Evolutionary conservation across 257 asterid genomes (phyloP).

Genomic region (Ligustrum vulgare): DNA sequence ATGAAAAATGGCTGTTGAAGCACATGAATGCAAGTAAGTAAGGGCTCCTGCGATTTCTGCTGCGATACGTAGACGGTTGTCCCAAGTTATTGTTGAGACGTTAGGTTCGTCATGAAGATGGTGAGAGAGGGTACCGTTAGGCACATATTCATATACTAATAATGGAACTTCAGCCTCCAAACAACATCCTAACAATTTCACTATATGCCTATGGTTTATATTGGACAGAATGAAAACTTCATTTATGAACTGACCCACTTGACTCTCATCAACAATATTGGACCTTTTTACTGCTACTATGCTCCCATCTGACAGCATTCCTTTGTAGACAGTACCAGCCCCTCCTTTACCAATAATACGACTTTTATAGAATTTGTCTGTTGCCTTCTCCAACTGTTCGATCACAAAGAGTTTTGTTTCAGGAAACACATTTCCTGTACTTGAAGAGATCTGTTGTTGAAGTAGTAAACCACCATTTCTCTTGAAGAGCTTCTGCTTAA

Average conservation of each 20-base stretch:
- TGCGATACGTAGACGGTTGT: constrained; percentile 19
- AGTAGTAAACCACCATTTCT: constrained; percentile 21
- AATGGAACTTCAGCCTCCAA: constrained; percentile 1
- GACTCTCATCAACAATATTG: constrained; percentile 20
- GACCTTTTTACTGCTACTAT: constrained; percentile 26
- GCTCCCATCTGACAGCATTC: background rate
- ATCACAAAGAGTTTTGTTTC: constrained; percentile 6
- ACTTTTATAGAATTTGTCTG: background rate
- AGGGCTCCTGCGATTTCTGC: constrained; percentile 26
- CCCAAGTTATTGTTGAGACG: background rate
- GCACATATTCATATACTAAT: background rate
- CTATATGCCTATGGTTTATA: constrained; percentile 12
- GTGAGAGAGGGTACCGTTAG: constrained; percentile 3
- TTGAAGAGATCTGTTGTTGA: constrained; percentile 6
- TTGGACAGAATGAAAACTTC: constrained; percentile 24
- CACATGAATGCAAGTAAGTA: constrained; percentile 24
- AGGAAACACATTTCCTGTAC: background rate
- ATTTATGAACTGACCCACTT: constrained; percentile 20
- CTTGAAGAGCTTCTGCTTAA: constrained; percentile 21
- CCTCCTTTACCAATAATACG: constrained; percentile 1
- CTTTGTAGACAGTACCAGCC: background rate
- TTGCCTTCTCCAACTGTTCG: constrained; percentile 25
- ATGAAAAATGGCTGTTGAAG: constrained; percentile 23
- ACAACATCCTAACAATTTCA: background rate
- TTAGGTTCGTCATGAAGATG: constrained; percentile 1